Conservation (phyloP, 257 asterid species). For the Solanum sejunctum region DNA sequence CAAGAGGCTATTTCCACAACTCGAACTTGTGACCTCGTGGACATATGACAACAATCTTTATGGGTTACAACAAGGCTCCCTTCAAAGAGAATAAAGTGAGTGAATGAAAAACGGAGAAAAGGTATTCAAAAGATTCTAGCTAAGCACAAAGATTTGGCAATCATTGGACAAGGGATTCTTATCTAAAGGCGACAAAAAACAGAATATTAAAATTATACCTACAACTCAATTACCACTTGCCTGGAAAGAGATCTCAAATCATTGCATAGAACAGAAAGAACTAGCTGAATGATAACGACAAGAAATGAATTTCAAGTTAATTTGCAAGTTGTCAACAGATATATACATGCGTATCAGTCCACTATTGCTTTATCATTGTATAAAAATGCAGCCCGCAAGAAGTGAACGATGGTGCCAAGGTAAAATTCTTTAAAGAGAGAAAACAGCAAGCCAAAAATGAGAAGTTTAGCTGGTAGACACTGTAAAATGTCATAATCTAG, state of each 20-base stretch:
- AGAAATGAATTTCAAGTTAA: not conserved
- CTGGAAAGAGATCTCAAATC: not conserved
- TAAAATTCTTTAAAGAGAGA: not conserved
- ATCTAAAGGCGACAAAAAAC: not conserved
- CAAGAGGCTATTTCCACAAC: no score
- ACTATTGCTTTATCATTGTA: not conserved
- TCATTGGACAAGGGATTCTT: not conserved
- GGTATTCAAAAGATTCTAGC: slow-evolving; percentile 9
- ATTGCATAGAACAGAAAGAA: not conserved
- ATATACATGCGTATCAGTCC: not conserved
- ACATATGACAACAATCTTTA: no score
- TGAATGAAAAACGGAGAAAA: not conserved
- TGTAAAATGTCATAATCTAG: not conserved
- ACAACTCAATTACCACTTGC: not conserved
- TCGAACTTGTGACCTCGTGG: no score
- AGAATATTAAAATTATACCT: not conserved
- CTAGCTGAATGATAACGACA: not conserved
- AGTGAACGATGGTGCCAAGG: no score
- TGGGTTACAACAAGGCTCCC: no score
- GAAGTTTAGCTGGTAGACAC: not conserved
- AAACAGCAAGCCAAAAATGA: not conserved
- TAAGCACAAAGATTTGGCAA: not conserved
- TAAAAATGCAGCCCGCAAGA: not conserved
- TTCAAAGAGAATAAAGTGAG: slow-evolving; percentile 16
- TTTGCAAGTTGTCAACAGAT: not conserved